Base-by-base conservation (phyloP, 129 eudicot genomes). In the Pseudognaphalium luteoalbum region DNA sequence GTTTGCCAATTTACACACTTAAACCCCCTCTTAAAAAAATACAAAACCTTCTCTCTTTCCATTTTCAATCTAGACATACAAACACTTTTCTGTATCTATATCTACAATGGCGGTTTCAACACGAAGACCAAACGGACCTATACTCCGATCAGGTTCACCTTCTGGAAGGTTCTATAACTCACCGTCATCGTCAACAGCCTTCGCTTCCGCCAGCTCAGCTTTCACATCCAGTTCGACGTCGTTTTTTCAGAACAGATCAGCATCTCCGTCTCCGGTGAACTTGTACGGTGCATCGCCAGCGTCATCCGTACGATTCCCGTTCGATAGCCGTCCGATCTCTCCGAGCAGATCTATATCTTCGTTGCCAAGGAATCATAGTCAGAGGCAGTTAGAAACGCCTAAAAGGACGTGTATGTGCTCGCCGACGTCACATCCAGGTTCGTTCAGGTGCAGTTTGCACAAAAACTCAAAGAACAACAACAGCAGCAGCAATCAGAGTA, bases 381-480 rank as follows among this genome's bases (percentile, higher is more conserved):
- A 75, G 69, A 87, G 82, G 33, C 78, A 87, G 56, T 47, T 82
- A 32, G 58, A 71, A 19, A 58, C 77, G 3, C 95, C 81, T 78
- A 90, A 85, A 82, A 72, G 86, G 74, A 83, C 88, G 63, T 93
- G 98, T 60, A 88, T 91, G 98, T 93, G 98, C 52, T 93, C 98
- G 1, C 98, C 98, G 1, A 93, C 98, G 2, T 88, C 83, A 15
- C 98, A 93, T 81, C 98, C 98, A 5, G 98, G 98, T 51, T 93
- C 96, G 28, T 92, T 92, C 84, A 78, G 98, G 6, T 92, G 98
- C 62, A 86, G 92, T 54, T 77, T 87, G 20, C 97, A 93, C 74
- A 93, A 93, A 47, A 82, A 86, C 11, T 0, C 47, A 3, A 54
- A 56, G 20, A 28, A n/a, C 44, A 57, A 20, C 68, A 63, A 20